Base-by-base conservation (phyloP, 768 basidiomycete genomes). In the Pisolithus microcarpus region DNA sequence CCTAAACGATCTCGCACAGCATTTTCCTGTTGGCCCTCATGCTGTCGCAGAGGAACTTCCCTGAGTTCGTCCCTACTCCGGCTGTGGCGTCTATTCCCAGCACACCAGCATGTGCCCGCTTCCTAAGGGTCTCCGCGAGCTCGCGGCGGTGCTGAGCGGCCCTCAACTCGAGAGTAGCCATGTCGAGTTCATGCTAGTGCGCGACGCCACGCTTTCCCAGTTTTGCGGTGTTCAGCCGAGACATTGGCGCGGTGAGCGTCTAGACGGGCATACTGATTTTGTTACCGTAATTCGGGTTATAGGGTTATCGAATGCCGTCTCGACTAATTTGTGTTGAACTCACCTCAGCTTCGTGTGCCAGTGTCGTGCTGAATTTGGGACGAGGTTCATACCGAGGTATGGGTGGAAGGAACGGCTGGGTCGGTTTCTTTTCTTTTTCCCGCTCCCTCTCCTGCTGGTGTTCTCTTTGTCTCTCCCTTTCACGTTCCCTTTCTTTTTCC, bases 111-210 rank as follows among this genome's bases (percentile, higher is more conserved):
- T 76, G 73, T 50, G 85, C 85, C 64, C 76, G 77, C 62, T 84
- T 81, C 51, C 84, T 65, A 55, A 84, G 83, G 55, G 57, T 57
- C 50, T 79, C 78, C 21, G 84, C 79, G 18, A 80, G 70, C 56
- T 71, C 76, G 49, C 83, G 76, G 48, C 84, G 75, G 48, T 69
- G 68, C 69, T 81, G 79, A 16, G 80, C 80, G 37, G 75, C 75
- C 49, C 74, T 74, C 51, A 85, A 62, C 52, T 89, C 86, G 36
- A 86, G 69, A 37, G 68, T 70, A 30, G 81, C 70, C 59, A 79
- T 66, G 19, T 84, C 82, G 9, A 85, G 65, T 57, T 88, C 86
- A 44, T 81, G 78, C 38, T 3, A 80, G 60, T 16, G 81, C 81
- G 16, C 78, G 73, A 24, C 72, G 74, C 16, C 70, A 65, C 3